Conservation (phyloP, 108 stramenopile species). For the Skeletonema tropicum region DNA sequence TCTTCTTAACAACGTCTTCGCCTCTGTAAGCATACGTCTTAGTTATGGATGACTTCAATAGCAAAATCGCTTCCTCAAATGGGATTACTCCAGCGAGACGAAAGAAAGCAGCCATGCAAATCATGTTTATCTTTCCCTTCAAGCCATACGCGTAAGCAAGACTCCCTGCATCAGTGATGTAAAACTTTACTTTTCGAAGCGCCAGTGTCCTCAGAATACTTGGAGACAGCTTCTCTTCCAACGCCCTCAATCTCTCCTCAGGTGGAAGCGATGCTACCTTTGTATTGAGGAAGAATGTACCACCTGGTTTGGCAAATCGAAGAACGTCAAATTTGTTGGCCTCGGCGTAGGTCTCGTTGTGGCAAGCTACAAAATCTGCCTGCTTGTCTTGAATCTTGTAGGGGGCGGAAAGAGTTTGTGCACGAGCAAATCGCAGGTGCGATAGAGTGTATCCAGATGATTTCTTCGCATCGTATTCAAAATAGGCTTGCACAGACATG, state of each 20-base stretch:
- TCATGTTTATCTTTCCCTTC: constrained; percentile 69
- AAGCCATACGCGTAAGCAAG: constrained; percentile 55
- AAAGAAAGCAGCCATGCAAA: constrained; percentile 65
- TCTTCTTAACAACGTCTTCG: constrained; percentile 63
- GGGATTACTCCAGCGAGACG: constrained; percentile 60
- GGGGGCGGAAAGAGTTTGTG: constrained; percentile 21
- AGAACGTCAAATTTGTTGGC: constrained; percentile 68
- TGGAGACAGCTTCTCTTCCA: constrained; percentile 59
- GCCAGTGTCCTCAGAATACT: constrained; percentile 55
- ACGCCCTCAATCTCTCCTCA: constrained; percentile 48
- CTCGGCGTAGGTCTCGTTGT: constrained; percentile 67
- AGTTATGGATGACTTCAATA: constrained; percentile 53
- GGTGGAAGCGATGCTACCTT: constrained; percentile 53
- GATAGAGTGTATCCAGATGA: constrained; percentile 63
- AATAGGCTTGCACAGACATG: constrained; percentile 69
- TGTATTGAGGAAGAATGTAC: constrained; percentile 67
- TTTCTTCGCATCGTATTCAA: constrained; percentile 74
- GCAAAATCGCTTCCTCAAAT: constrained; percentile 49
- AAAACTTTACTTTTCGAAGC: constrained; percentile 39
- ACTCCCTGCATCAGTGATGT: constrained; percentile 60
- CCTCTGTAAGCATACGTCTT: constrained; percentile 67
- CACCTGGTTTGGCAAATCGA: constrained; percentile 52
- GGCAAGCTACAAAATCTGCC: constrained; percentile 63
- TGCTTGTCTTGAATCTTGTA: constrained; percentile 56
- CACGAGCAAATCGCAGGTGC: constrained; percentile 53